Base-by-base conservation (phyloP, 164 flowering plant species). In the Echeveria elegans region DNA sequence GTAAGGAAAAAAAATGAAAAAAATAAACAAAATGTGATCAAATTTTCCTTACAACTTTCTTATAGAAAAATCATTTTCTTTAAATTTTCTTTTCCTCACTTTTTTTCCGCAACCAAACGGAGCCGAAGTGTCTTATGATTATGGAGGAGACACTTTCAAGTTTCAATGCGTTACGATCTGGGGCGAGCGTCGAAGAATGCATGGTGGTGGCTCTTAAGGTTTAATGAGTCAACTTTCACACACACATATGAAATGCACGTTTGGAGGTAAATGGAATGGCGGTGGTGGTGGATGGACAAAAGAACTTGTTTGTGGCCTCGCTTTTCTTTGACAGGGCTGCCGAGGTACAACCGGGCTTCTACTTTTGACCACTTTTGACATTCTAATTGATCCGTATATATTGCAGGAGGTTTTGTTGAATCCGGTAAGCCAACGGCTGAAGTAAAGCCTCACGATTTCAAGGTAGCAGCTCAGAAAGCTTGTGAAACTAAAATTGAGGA, bases 261-360 rank as follows among this genome's bases (percentile, higher is more conserved):
- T 95, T 75, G 97, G 94, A 67, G 99, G 97, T 26, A 72, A 89
- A 37, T 95, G 99, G 99, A 91, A 95, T 76, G 99, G 99, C 41
- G 99, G 97, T 47, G 97, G 97, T 29, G 99, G 99, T n/a, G 24
- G 97, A 88, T 77, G 99, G 99, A 50, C 97, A 87, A 75, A 89
- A 85, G 77, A 86, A 88, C 71, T 76, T 95, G 16, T 95, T 89
- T 73, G 96, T 95, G 69, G 99, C 97, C 60, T 95, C 99, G 40
- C 92, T 92, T 75, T 95, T 95, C 88, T 95, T 86, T 69, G 97
- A 95, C 76, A 82, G 97, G 71, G 99, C 99, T 80, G 94, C 88
- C 45, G 90, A 95, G 97, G 99, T 92, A 83, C 40, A 32, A 36
- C 38, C 63, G 24, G 29, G 56, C 43, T 11, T 30, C 26, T 15